A percentile compares a stretch with the other conserved stretches of the same genome.
phyloP scores from a whole-genome alignment of 2,329 filamentous ascomycete genomes.

The Dendryphion nanum region DNA sequence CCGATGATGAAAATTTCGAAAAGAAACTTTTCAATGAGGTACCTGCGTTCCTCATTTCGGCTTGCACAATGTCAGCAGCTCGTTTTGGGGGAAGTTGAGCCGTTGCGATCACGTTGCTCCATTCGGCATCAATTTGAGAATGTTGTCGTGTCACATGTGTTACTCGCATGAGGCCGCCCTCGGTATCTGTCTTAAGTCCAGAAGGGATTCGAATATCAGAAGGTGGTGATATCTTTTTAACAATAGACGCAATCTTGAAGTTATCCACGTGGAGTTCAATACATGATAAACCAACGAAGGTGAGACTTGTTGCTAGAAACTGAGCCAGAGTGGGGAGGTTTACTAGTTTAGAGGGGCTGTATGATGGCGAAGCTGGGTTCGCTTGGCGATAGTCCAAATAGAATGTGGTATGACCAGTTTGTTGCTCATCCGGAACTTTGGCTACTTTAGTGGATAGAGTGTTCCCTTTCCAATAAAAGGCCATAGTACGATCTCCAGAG shows the following conservation, averaged over 20 bases:
- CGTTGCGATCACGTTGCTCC: constrained; percentile 86
- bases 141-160: constrained; percentile 77
- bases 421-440: constrained; percentile 66
- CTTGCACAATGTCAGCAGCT: constrained; percentile 32
- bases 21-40: constrained; percentile 41
- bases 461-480: constrained; percentile 99
- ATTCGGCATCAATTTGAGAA: constrained; percentile 87
- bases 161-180: constrained; percentile 86
- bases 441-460: constrained; percentile 89
- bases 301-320: constrained; percentile 91
- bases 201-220: constrained; percentile 69
- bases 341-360: constrained; percentile 68
- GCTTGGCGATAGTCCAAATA: constrained; percentile 90
- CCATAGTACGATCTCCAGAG: constrained; percentile 90
- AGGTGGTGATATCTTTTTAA: constrained; percentile 82
- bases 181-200: constrained; percentile 78
- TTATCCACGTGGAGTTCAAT: constrained; percentile 92
- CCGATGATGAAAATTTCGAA: constrained; percentile 33
- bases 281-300: constrained; percentile 83
- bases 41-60: constrained; percentile 34
- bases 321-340: constrained; percentile 83
- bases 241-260: constrained; percentile 73
- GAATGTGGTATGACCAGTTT: constrained; percentile 78
- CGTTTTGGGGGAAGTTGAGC: constrained; percentile 57
- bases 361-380: constrained; percentile 48